These are phyloP conservation scores for Leccinellum albellum DNA, from an alignment of 768 basidiomycete genomes.

Conservation along the genomic window DNA sequence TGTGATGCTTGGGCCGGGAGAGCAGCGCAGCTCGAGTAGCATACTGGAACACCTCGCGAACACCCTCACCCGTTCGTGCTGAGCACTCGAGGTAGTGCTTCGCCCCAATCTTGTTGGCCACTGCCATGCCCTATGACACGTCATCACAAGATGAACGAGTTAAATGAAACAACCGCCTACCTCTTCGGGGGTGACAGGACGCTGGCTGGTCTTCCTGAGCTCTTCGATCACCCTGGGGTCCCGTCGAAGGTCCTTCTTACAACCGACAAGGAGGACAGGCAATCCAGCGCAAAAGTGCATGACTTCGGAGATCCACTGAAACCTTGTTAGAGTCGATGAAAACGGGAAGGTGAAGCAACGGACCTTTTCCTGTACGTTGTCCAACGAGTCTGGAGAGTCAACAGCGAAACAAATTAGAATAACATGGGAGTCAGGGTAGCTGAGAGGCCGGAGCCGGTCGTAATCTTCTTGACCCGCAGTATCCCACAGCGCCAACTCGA, in stretches of 20 bases:
- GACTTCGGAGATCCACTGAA: conserved; percentile 97
- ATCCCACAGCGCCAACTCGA: conserved; percentile 99
- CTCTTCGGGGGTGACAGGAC: conserved; percentile 93
- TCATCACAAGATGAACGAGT: not conserved
- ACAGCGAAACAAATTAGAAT: conserved; percentile 99
- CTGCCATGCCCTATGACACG: conserved; percentile 75
- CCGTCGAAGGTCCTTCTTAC: conserved; percentile 97
- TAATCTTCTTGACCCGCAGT: conserved; percentile 99
- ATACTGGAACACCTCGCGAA: conserved; percentile 97
- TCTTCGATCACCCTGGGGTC: conserved; percentile 93
- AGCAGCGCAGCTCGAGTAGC: conserved; percentile 92
- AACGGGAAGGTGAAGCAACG: conserved; percentile 25
- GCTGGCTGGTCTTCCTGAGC: conserved; percentile 89
- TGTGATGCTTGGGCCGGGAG: conserved; percentile 43
- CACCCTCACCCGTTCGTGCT: conserved; percentile 93
- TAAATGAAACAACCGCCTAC: conserved; percentile 36
- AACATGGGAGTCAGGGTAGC: conserved; percentile 99
- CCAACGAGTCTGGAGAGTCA: conserved; percentile 95
- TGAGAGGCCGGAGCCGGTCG: conserved; percentile 94
- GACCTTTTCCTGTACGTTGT: conserved; percentile 99
- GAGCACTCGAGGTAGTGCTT: conserved; percentile 97
- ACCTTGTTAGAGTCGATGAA: conserved; percentile 5
- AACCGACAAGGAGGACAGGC: conserved; percentile 96
- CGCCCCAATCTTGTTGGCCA: conserved; percentile 94
- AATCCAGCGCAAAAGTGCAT: conserved; percentile 95